These are phyloP conservation scores for Peronospora farinosa DNA, from an alignment of 352 stramenopile genomes.

Conservation along the genomic window DNA sequence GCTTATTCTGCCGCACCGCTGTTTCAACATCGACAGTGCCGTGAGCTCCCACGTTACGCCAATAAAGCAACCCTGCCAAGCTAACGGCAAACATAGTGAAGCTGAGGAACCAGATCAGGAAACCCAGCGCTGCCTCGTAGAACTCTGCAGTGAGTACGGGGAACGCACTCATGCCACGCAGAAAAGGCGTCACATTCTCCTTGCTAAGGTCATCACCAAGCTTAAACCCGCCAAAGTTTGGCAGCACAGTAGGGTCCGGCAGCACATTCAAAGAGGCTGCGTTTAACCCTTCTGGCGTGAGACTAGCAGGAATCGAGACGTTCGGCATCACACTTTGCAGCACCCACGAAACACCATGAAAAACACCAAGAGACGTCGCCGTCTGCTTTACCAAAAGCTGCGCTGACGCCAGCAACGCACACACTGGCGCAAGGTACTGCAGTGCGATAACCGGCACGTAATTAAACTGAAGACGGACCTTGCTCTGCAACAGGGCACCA, in stretches of 20 bases:
- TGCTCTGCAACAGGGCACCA: constrained; percentile 52
- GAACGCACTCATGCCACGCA: constrained; percentile 64
- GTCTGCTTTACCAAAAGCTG: constrained; percentile 57
- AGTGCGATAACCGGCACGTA: constrained; percentile 73
- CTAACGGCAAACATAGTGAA: constrained; percentile 61
- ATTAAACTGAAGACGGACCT: constrained; percentile 77
- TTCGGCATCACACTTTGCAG: constrained; percentile 18
- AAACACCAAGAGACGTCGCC: constrained; percentile 40
- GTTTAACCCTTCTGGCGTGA: constrained; percentile 16
- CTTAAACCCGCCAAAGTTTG: constrained; percentile 51
- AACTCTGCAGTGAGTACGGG: constrained; percentile 50
- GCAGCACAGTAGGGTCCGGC: constrained; percentile 25
- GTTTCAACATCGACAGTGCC: constrained; percentile 16
- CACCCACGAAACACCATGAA: constrained; percentile 27
- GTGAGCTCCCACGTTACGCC: constrained; percentile 53
- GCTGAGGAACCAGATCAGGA: constrained; percentile 68
- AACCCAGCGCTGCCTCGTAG: constrained; percentile 54
- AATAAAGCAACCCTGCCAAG: constrained; percentile 54
- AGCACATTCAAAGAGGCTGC: constrained; percentile 30
- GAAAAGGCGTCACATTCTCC: constrained; percentile 40
- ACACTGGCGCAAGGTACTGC: constrained; percentile 66
- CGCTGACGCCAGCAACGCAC: constrained; percentile 33
- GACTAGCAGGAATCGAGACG: constrained; percentile 12
- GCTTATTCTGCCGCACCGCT: constrained; percentile 39
- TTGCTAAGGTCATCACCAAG: constrained; percentile 47